These are phyloP conservation scores for Scytalidium sp. DNA, from an alignment of 2,329 filamentous ascomycete species.

Conservation along the genomic window DNA sequence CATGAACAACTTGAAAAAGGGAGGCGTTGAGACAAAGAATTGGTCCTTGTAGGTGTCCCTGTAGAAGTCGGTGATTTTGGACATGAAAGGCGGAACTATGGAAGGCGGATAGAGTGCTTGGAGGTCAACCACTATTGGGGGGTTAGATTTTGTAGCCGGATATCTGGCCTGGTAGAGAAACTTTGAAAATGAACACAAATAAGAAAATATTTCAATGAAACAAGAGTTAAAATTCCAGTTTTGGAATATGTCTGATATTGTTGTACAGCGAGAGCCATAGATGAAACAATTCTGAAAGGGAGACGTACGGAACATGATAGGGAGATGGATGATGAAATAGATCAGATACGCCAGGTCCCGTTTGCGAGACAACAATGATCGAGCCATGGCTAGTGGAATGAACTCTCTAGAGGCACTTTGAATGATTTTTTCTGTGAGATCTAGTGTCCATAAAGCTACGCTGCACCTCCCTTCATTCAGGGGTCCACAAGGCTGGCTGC, in stretches of 20 bases:
- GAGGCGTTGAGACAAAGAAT: slow-evolving; percentile 57
- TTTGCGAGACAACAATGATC: slow-evolving; percentile 25
- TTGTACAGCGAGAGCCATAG: too few relatives aligned
- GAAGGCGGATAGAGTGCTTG: slow-evolving; percentile 53
- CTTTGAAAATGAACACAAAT: too few relatives aligned
- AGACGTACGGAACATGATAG: slow-evolving; percentile 56
- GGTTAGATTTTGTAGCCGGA: too few relatives aligned
- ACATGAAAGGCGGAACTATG: slow-evolving; percentile 47
- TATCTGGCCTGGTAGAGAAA: too few relatives aligned
- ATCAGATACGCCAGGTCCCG: slow-evolving; percentile 41
- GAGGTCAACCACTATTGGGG: slow-evolving; percentile 54
- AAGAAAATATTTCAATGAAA: too few relatives aligned
- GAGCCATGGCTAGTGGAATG: slow-evolving; percentile 19
- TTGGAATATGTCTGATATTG: too few relatives aligned
- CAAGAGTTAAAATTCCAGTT: too few relatives aligned
- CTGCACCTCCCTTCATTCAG: too few relatives aligned
- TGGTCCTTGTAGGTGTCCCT: slow-evolving; percentile 59
- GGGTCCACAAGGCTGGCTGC: neutral
- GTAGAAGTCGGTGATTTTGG: slow-evolving; percentile 52
- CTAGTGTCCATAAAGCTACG: too few relatives aligned
- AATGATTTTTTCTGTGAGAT: too few relatives aligned
- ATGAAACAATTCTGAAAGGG: too few relatives aligned
- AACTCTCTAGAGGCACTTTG: too few relatives aligned
- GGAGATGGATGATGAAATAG: slow-evolving; percentile 61
- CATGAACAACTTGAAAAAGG: slow-evolving; percentile 56